Evolutionary conservation across 306 rosid genomes (phyloP).

Genomic region (Fagus sylvatica): DNA sequence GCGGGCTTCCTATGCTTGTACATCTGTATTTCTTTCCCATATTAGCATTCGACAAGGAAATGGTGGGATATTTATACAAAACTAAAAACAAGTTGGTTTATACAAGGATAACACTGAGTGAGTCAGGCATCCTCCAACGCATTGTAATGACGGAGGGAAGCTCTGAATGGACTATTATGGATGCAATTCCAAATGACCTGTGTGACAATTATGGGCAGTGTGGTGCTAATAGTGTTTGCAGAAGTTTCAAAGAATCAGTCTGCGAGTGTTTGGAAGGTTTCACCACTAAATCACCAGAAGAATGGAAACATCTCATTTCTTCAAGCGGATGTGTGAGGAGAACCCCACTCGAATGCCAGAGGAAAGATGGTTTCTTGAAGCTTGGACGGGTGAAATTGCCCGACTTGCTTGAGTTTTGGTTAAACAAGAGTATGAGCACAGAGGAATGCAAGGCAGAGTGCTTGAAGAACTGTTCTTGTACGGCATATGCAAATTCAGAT

Average conservation of each 20-base stretch:
- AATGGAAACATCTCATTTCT: neutral
- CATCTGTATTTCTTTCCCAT: too few species aligned
- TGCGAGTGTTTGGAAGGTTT: conserved; percentile 29
- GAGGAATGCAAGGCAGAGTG: conserved; percentile 34
- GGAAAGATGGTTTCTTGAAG: neutral
- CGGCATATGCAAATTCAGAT: conserved; percentile 28
- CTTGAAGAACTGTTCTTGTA: conserved; percentile 31
- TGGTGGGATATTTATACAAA: too few species aligned
- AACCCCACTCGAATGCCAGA: too few species aligned
- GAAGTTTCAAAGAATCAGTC: neutral
- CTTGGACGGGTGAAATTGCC: conserved; percentile 17
- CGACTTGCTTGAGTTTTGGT: conserved; percentile 32
- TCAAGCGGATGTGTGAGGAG: too few species aligned
- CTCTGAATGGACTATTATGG: too few species aligned
- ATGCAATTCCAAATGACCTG: neutral
- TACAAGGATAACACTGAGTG: too few species aligned
- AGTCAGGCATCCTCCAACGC: too few species aligned
- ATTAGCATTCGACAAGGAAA: too few species aligned
- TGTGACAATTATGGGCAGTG: conserved; percentile 32
- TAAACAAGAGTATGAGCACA: conserved; percentile 5
- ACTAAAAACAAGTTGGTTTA: too few species aligned
- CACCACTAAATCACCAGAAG: neutral
- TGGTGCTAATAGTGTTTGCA: conserved; percentile 23
- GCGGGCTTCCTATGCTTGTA: too few species aligned
- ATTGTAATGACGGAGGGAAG: too few species aligned